phyloP scores from a whole-genome alignment of 768 basidiomycete genomes.

The Serendipita sp. region DNA sequence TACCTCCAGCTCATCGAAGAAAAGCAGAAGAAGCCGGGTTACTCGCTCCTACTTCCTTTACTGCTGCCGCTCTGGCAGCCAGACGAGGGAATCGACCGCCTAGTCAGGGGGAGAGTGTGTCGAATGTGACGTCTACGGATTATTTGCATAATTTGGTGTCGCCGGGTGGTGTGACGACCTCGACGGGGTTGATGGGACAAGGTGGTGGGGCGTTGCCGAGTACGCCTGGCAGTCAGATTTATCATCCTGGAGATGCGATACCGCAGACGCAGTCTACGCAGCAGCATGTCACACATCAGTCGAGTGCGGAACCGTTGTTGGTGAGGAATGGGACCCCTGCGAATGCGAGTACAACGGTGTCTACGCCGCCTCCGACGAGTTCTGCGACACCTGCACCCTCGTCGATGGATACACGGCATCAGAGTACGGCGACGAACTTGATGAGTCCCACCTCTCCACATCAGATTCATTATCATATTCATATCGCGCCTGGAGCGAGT shows the following conservation, averaged over 20 bases:
- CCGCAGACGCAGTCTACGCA: no score
- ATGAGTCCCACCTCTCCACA: neutral
- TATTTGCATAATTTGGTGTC: neutral
- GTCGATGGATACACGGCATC: neutral
- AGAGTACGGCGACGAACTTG: neutral
- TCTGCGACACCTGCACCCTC: neutral
- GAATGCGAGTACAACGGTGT: neutral
- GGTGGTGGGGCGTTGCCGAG: no score
- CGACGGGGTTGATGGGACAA: neutral
- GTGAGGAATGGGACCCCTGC: neutral
- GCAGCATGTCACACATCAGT: no score
- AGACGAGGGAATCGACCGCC: neutral
- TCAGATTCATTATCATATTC: slow-evolving; percentile 5
- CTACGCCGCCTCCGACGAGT: neutral
- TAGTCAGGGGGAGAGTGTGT: neutral
- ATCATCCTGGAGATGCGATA: no score
- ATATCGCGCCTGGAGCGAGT: neutral
- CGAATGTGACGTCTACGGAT: neutral
- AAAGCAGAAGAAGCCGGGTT: slow-evolving; percentile 2
- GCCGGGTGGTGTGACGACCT: neutral
- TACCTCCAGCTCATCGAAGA: neutral
- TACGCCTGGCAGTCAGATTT: no score
- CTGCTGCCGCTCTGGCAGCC: neutral
- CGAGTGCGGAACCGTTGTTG: no score
- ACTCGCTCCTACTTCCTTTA: neutral